Evolutionary conservation across 305 asterid species (phyloP).

Genomic region (Plantago rigida): DNA sequence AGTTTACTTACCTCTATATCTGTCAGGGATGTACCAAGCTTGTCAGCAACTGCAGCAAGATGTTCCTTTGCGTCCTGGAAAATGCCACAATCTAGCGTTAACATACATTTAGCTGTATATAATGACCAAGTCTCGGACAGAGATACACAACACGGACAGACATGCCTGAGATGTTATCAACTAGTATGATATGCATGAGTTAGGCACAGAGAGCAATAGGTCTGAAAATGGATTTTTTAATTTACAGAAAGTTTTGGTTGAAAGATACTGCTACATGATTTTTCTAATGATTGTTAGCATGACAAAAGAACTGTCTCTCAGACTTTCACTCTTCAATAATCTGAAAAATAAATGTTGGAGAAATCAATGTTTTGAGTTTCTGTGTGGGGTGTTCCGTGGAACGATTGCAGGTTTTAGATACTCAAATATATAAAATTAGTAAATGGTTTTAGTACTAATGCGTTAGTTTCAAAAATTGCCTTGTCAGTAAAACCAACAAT

Average conservation of each 20-base stretch:
- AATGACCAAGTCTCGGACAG: not conserved
- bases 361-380: not conserved
- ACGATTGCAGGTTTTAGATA: no score
- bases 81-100: constrained; percentile 20
- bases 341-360: not conserved
- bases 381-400: not conserved
- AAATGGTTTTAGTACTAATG: no score
- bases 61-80: constrained; percentile 97
- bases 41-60: constrained; percentile 91
- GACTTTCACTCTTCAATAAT: not conserved
- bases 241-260: no score
- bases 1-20: constrained; percentile 75
- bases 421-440: no score
- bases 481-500: no score
- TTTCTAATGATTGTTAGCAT: constrained; percentile 3
- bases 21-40: constrained; percentile 84
- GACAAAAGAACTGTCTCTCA: not conserved
- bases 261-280: constrained; percentile 2
- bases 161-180: no score
- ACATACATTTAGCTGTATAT: constrained; percentile 1
- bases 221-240: no score
- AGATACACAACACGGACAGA: no score
- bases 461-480: no score
- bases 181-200: no score
- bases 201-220: no score